Percentiles rank a stretch among this genome's conserved stretches.
Conservation (phyloP, 179 eudicot genomes). For the Spergularia azorica region DNA sequence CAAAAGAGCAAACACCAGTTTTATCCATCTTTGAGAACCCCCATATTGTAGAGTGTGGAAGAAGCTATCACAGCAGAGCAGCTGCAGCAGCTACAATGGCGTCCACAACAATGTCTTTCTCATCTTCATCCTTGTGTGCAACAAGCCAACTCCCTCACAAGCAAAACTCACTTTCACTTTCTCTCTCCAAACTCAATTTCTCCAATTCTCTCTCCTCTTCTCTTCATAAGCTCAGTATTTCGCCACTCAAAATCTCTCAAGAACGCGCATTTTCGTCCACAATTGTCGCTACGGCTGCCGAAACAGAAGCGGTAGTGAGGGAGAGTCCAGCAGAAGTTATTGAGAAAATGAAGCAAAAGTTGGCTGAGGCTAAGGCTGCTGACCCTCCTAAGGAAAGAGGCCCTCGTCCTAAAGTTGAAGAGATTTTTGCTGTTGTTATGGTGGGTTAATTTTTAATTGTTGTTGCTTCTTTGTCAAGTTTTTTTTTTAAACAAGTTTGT, state of each 20-base stretch:
- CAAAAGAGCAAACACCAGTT: neutral
- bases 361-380: conserved; percentile 14
- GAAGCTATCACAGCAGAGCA: conserved; percentile 17
- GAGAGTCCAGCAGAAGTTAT: conserved; percentile 16
- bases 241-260: conserved; percentile 15
- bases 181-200: conserved; percentile 37
- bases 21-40: neutral
- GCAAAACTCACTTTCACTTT: conserved; percentile 35
- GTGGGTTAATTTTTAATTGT: conserved; percentile 26
- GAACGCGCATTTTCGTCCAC: conserved; percentile 20
- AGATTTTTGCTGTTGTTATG: conserved; percentile 86
- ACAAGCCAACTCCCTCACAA: conserved; percentile 26
- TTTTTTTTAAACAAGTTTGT: neutral
- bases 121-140: conserved; percentile 34
- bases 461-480: neutral
- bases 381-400: conserved; percentile 12
- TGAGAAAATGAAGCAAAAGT: conserved; percentile 8
- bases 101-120: conserved; percentile 32
- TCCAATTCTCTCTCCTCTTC: conserved; percentile 30
- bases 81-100: conserved; percentile 34
- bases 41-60: neutral
- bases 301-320: conserved; percentile 9
- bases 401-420: conserved; percentile 48
- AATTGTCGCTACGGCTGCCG: conserved; percentile 10
- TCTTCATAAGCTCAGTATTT: conserved; percentile 33